phyloP scores from a whole-genome alignment of 495 filamentous ascomycete genomes.

The Penicillium psychrofluorescens region DNA sequence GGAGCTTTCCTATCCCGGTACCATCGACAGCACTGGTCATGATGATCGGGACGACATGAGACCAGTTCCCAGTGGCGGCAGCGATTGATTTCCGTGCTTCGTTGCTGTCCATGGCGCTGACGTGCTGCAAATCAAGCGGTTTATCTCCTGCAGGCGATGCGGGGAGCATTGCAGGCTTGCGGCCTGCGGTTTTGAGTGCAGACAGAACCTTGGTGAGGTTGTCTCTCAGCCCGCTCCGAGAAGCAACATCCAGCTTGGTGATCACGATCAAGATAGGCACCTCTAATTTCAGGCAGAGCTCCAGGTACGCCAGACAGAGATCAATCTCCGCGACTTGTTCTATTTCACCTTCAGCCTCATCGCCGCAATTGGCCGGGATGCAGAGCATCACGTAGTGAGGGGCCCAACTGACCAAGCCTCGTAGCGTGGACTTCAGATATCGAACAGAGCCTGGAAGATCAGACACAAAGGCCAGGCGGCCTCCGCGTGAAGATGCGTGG shows the following conservation, averaged over 20 bases:
- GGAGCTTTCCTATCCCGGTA: conserved; percentile 69
- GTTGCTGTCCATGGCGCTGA: conserved; percentile 36
- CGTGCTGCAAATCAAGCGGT: conserved; percentile 25
- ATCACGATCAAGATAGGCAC: conserved; percentile 73
- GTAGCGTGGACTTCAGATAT: conserved; percentile 78
- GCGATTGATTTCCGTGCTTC: conserved; percentile 44
- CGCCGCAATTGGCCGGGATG: conserved; percentile 71
- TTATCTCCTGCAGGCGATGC: conserved; percentile 34
- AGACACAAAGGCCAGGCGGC: conserved; percentile 76
- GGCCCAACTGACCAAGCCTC: conserved; percentile 89
- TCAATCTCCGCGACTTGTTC: conserved; percentile 53
- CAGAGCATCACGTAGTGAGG: conserved; percentile 90
- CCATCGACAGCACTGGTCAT: conserved; percentile 85
- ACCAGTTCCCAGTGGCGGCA: conserved; percentile 32
- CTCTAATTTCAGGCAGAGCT: conserved; percentile 72
- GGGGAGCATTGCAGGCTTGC: conserved; percentile 62
- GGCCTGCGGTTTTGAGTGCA: conserved; percentile 63
- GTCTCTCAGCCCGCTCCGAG: conserved; percentile 55
- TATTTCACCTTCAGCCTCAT: conserved; percentile 41
- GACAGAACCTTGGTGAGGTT: conserved; percentile 71
- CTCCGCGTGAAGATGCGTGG: conserved; percentile 63
- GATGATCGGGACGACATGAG: conserved; percentile 68
- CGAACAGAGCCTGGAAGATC: conserved; percentile 87
- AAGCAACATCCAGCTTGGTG: conserved; percentile 86
- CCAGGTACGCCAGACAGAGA: conserved; percentile 71